These are phyloP conservation scores for Fusarium succisae DNA, from an alignment of 2,329 filamentous ascomycete genomes.

Conservation along the genomic window DNA sequence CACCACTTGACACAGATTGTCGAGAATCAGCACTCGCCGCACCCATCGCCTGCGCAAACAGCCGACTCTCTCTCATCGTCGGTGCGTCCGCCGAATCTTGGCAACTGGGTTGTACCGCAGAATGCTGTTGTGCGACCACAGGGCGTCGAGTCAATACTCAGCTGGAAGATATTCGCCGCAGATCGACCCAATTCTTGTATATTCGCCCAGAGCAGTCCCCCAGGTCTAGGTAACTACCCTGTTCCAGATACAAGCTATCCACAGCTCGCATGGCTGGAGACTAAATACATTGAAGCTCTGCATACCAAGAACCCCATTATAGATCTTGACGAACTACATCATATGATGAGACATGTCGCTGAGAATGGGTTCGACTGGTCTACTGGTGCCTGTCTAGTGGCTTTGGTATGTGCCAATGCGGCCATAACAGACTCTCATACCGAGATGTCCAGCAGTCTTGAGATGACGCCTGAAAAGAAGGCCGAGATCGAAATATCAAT, in stretches of 20 bases:
- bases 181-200: rapidly evolving
- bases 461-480: background rate
- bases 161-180: background rate
- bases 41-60: background rate
- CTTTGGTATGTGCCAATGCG: background rate
- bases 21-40: background rate
- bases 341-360: background rate
- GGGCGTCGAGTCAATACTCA: background rate
- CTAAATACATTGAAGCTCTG: background rate
- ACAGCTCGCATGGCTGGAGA: background rate
- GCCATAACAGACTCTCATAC: background rate
- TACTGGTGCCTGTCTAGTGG: rapidly evolving
- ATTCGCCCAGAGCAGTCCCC: background rate
- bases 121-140: background rate
- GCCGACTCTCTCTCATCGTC: background rate
- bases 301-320: background rate
- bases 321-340: background rate
- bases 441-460: background rate
- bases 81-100: background rate
- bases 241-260: background rate
- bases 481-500: background rate
- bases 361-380: background rate
- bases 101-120: background rate
- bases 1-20: background rate
- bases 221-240: background rate